Percentiles rank a stretch among this genome's conserved stretches.
These are phyloP conservation scores for Coemansia interrupta DNA, from an alignment of 192 early-diverging fungal species.

Conservation along the genomic window DNA sequence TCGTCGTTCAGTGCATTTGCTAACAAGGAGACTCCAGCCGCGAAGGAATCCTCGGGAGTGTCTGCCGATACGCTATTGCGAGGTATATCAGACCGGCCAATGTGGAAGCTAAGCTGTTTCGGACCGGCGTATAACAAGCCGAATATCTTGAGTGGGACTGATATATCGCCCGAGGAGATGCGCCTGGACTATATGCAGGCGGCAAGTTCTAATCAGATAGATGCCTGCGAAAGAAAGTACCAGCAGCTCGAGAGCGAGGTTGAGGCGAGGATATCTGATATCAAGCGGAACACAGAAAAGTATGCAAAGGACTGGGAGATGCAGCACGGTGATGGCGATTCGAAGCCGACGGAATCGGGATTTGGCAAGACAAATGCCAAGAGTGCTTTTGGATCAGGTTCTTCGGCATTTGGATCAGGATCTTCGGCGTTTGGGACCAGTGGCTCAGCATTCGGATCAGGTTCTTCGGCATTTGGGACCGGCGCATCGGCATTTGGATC, in stretches of 20 bases:
- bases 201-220: slow-evolving; percentile 18
- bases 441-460: slow-evolving; percentile 11
- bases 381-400: background rate
- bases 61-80: slow-evolving; percentile 49
- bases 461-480: slow-evolving; percentile 7
- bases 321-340: slow-evolving; percentile 12
- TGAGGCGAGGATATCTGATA: slow-evolving; percentile 13
- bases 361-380: slow-evolving; percentile 5
- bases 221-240: slow-evolving; percentile 31
- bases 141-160: slow-evolving; percentile 58
- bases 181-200: slow-evolving; percentile 50
- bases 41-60: background rate
- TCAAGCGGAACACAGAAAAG: slow-evolving; percentile 12
- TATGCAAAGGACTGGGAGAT: slow-evolving; percentile 25
- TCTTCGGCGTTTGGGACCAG: slow-evolving; percentile 8
- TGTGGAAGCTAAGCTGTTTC: slow-evolving; percentile 57
- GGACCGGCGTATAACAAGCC: slow-evolving; percentile 60
- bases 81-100: slow-evolving; percentile 48
- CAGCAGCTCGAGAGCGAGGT: slow-evolving; percentile 16
- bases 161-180: slow-evolving; percentile 63
- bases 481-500: background rate
- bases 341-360: background rate
- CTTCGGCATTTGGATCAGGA: background rate
- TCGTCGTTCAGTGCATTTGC: slow-evolving; percentile 8
- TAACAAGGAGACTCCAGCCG: background rate